These are phyloP conservation scores for Penicillium diatomitis DNA, from an alignment of 495 filamentous ascomycete genomes.

Conservation along the genomic window DNA sequence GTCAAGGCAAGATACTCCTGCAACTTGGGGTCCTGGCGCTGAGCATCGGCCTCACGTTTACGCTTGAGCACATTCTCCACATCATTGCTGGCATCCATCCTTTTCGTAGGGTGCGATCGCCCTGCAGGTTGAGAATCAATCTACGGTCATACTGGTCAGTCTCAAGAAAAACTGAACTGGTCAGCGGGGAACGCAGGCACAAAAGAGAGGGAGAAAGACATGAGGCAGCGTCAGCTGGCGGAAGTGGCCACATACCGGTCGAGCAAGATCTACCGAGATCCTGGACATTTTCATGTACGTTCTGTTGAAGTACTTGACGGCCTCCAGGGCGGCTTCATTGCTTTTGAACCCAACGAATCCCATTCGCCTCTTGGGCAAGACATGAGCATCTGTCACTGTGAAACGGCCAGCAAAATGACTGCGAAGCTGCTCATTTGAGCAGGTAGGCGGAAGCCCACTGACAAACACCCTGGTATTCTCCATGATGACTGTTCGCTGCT, in stretches of 20 bases:
- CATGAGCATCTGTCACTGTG: slow-evolving; percentile 79
- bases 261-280: slow-evolving; percentile 84
- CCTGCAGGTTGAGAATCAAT: slow-evolving; percentile 31
- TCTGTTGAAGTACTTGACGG: slow-evolving; percentile 89
- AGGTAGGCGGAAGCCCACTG: slow-evolving; percentile 67
- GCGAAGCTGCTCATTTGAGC: slow-evolving; percentile 70
- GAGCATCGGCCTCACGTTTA: slow-evolving; percentile 39
- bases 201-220: slow-evolving; percentile 5
- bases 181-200: slow-evolving; percentile 33
- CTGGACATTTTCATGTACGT: slow-evolving; percentile 95
- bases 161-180: slow-evolving; percentile 37
- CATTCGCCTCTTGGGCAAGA: slow-evolving; percentile 80
- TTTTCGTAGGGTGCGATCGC: slow-evolving; percentile 25
- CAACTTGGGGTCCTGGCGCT: slow-evolving; percentile 62
- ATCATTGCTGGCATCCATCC: slow-evolving; percentile 20
- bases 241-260: slow-evolving; percentile 52
- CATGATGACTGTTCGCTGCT: slow-evolving; percentile 24
- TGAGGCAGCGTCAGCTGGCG: neutral
- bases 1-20: slow-evolving; percentile 82
- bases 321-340: slow-evolving; percentile 64
- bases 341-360: slow-evolving; percentile 94
- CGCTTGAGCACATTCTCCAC: slow-evolving; percentile 42
- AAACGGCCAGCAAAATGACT: slow-evolving; percentile 75
- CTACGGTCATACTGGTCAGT: slow-evolving; percentile 35
- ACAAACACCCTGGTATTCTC: slow-evolving; percentile 75